Percentiles rank a stretch among this genome's conserved stretches.
Conservation (phyloP, 208 protist genomes). For the Crithidia thermophila region DNA sequence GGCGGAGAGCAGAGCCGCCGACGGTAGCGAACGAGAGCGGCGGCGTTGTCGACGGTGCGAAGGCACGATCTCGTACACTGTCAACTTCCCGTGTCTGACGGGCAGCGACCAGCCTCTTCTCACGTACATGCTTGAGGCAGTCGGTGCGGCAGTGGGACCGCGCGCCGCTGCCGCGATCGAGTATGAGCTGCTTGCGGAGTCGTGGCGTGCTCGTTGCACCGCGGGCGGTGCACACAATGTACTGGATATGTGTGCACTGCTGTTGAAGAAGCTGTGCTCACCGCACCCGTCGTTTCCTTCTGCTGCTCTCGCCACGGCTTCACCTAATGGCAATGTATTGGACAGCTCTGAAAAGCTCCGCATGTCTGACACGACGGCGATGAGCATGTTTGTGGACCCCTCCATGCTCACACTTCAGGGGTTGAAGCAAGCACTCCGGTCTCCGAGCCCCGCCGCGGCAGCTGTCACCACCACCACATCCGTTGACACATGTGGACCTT, state of each 20-base stretch:
- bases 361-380: neutral
- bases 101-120: slow-evolving; percentile 49
- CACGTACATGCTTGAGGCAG: slow-evolving; percentile 49
- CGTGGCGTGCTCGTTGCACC: slow-evolving; percentile 26
- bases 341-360: too few species aligned
- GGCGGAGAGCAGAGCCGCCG: too few species aligned
- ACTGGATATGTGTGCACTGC: neutral
- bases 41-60: slow-evolving; percentile 41
- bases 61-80: slow-evolving; percentile 18
- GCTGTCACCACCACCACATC: too few species aligned
- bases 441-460: too few species aligned
- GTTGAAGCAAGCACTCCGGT: slow-evolving; percentile 2
- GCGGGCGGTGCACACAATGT: neutral
- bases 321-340: too few species aligned
- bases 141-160: slow-evolving; percentile 53
- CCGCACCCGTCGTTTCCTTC: neutral
- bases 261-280: neutral
- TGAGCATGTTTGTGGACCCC: slow-evolving; percentile 20
- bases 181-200: slow-evolving; percentile 44
- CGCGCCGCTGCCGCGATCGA: slow-evolving; percentile 43
- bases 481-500: too few species aligned
- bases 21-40: neutral
- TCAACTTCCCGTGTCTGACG: slow-evolving; percentile 44
- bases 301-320: too few species aligned
- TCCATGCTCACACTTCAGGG: slow-evolving; percentile 21